phyloP scores from a whole-genome alignment of 164 flowering plant genomes.

The Warburgia ugandensis region DNA sequence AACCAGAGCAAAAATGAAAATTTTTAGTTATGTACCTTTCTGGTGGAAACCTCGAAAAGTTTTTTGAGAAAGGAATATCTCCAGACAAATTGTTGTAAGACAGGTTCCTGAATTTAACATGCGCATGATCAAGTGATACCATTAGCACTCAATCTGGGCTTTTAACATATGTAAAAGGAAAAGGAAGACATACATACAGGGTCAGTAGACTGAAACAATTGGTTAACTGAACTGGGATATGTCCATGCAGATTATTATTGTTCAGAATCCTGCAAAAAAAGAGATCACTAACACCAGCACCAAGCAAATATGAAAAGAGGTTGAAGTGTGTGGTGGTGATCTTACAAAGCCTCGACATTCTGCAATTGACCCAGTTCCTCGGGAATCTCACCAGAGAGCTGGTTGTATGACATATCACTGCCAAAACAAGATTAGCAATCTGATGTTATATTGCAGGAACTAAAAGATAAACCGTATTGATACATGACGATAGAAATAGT shows the following conservation, averaged over 20 bases:
- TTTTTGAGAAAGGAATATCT: constrained; percentile 37
- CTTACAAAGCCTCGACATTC: constrained; percentile 64
- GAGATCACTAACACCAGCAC: background rate
- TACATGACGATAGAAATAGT: background rate
- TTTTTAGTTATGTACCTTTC: constrained; percentile 40
- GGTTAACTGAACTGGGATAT: constrained; percentile 59
- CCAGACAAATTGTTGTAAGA: constrained; percentile 88
- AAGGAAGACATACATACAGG: constrained; percentile 39
- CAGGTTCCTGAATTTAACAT: constrained; percentile 41
- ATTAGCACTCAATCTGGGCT: background rate
- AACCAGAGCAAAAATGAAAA: background rate
- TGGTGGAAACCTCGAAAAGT: constrained; percentile 62
- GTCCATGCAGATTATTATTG: constrained; percentile 60
- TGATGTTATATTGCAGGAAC: too few relatives aligned
- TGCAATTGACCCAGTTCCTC: constrained; percentile 73
- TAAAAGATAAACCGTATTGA: too few relatives aligned
- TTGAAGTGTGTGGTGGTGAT: background rate
- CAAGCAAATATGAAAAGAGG: background rate
- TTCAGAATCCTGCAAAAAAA: constrained; percentile 47
- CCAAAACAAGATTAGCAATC: background rate
- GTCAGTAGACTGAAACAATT: constrained; percentile 68
- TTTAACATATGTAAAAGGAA: background rate
- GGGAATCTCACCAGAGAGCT: constrained; percentile 63
- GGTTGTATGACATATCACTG: constrained; percentile 80
- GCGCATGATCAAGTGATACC: background rate